Conservation (phyloP, 2,329 filamentous ascomycete species). For the Talaromyces funiculosus region DNA sequence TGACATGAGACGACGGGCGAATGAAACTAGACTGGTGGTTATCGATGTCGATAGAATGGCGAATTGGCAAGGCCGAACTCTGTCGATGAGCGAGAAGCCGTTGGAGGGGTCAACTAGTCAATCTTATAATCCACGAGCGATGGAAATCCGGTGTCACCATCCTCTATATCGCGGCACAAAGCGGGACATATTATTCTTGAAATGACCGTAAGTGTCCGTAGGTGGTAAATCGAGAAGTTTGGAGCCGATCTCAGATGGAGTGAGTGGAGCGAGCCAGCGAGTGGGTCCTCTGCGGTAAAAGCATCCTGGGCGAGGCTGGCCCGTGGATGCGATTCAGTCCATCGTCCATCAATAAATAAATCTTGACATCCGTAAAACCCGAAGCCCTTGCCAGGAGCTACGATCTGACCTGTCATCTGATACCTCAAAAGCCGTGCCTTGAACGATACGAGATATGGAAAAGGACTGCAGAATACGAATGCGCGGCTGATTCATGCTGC, state of each 20-base stretch:
- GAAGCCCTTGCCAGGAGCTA: neutral
- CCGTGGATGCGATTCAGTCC: neutral
- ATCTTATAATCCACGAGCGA: neutral
- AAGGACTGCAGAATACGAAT: neutral
- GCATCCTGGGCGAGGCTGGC: neutral
- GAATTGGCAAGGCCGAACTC: neutral
- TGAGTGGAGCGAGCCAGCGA: neutral
- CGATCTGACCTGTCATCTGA: constrained; percentile 1
- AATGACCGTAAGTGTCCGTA: no score
- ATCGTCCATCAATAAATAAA: neutral
- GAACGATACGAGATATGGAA: neutral
- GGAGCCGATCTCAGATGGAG: neutral
- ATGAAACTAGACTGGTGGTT: neutral
- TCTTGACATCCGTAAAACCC: no score
- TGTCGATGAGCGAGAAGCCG: neutral
- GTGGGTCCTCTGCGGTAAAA: neutral
- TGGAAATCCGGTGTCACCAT: neutral
- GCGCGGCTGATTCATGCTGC: neutral
- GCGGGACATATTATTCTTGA: neutral
- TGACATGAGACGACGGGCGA: neutral
- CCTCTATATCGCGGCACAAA: neutral
- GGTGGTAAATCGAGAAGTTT: neutral
- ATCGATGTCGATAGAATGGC: neutral
- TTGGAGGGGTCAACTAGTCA: neutral
- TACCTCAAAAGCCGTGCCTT: neutral